These are phyloP conservation scores for Penicillium sp. DNA, from an alignment of 2,329 filamentous ascomycete species.

Conservation along the genomic window DNA sequence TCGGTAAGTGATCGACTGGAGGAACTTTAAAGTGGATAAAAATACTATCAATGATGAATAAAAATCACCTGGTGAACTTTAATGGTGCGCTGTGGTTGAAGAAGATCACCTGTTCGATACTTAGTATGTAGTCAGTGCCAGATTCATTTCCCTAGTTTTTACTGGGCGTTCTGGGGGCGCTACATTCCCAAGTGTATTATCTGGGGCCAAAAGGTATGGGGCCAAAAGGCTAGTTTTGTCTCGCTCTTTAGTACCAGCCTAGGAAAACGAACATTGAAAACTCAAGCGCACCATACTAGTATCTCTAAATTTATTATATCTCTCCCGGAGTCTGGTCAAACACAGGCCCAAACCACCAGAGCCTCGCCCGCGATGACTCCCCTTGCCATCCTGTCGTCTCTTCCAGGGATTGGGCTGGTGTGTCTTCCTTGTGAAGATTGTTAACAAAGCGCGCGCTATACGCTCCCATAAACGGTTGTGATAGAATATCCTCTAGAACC, in stretches of 20 bases:
- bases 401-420: neutral
- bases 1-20: no score
- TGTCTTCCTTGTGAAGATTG: neutral
- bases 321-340: neutral
- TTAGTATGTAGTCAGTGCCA: no score
- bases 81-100: no score
- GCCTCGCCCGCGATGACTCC: neutral
- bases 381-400: neutral
- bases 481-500: neutral
- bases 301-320: neutral
- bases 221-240: no score
- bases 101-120: no score
- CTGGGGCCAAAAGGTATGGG: no score
- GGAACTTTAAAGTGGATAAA: no score
- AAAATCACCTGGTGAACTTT: no score
- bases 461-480: neutral
- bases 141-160: no score
- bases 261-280: neutral
- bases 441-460: neutral
- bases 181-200: no score
- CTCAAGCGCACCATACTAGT: neutral
- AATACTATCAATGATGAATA: no score
- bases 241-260: neutral
- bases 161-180: no score
- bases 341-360: neutral